Percentiles rank a stretch among this genome's conserved stretches.
Evolutionary conservation across 208 protist genomes (phyloP).

Genomic region (Giardia duodenalis): DNA sequence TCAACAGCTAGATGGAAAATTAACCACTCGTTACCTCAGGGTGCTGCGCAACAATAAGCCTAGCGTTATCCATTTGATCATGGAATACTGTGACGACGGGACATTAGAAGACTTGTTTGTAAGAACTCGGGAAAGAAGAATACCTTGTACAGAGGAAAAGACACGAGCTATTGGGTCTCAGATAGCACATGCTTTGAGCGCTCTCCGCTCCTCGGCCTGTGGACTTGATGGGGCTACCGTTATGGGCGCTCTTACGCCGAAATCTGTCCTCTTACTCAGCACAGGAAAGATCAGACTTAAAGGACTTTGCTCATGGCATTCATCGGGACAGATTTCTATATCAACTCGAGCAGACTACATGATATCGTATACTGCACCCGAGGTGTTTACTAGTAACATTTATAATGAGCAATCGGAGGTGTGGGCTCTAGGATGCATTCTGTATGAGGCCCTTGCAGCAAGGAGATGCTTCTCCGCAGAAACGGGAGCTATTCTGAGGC

Average conservation of each 20-base stretch:
- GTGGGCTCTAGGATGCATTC: slow-evolving; percentile 25
- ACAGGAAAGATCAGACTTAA: not conserved
- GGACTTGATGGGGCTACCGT: not conserved
- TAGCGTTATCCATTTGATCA: not conserved
- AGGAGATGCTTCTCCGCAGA: not conserved
- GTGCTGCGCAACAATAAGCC: not conserved
- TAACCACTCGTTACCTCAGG: not conserved
- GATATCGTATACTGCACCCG: slow-evolving; percentile 50
- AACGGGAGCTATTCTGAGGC: not conserved
- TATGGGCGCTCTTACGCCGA: not conserved
- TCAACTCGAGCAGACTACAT: not conserved
- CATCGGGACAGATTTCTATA: not conserved
- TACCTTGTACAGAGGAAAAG: not conserved
- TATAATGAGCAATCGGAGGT: slow-evolving; percentile 60
- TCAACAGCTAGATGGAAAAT: not conserved
- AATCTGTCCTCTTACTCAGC: not conserved
- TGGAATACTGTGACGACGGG: not conserved
- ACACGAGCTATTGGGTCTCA: not conserved
- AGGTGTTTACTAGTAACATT: slow-evolving; percentile 64
- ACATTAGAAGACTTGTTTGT: not conserved
- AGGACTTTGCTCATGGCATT: not conserved
- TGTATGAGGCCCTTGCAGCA: slow-evolving; percentile 41
- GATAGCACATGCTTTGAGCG: not conserved
- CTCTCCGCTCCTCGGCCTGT: not conserved
- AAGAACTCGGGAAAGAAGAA: not conserved